Conservation (phyloP, 306 rosid genomes). For the Lagenaria siceraria region DNA sequence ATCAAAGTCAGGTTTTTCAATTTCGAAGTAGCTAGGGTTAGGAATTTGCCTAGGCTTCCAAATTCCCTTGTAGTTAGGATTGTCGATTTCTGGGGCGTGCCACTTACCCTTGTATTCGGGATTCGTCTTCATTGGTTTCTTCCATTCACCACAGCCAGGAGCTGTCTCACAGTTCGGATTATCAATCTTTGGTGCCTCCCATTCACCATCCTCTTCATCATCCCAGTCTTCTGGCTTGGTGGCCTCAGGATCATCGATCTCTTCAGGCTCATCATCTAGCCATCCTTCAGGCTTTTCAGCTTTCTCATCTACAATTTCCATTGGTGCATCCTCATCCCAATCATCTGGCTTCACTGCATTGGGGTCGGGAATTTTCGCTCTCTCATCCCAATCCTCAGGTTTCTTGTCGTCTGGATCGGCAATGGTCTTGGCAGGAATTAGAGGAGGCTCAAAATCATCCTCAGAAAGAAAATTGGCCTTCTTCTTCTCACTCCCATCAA, state of each 20-base stretch:
- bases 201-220: constrained; percentile 91
- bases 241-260: constrained; percentile 82
- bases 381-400: constrained; percentile 98
- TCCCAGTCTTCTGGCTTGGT: constrained; percentile 91
- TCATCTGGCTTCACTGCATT: constrained; percentile 86
- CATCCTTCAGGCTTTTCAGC: constrained; percentile 97
- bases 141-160: constrained; percentile 94
- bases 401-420: constrained; percentile 92
- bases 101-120: constrained; percentile 93
- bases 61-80: constrained; percentile 81
- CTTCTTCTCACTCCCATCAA: constrained; percentile 49
- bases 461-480: constrained; percentile 43
- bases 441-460: constrained; percentile 82
- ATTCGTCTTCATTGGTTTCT: constrained; percentile 83
- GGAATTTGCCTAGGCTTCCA: constrained; percentile 86
- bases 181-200: constrained; percentile 75
- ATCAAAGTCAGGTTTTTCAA: constrained; percentile 67
- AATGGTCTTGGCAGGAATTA: constrained; percentile 76
- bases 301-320: constrained; percentile 78
- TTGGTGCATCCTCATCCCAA: constrained; percentile 96
- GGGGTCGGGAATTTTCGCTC: constrained; percentile 80
- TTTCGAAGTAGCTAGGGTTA: constrained; percentile 72
- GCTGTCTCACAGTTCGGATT: constrained; percentile 65
- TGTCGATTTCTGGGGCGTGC: constrained; percentile 83
- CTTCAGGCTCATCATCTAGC: constrained; percentile 97